phyloP scores from a whole-genome alignment of 495 filamentous ascomycete genomes.

The Niebla homalea region DNA sequence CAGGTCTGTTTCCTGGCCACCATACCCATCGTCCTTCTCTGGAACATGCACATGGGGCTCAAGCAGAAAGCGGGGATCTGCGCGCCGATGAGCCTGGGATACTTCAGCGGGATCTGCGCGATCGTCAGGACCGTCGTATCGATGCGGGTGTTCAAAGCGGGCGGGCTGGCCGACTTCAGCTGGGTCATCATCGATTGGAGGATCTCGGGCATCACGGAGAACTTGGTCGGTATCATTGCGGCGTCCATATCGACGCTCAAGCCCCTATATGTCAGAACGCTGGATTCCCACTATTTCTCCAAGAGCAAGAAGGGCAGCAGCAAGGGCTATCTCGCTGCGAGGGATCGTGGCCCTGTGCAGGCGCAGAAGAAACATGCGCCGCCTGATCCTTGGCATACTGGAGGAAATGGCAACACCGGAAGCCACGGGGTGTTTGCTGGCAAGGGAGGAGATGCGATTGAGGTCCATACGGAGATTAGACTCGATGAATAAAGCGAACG shows the following conservation, averaged over 20 bases:
- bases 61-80: background rate
- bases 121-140: slow-evolving; percentile 3
- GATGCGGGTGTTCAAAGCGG: background rate
- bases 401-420: no score
- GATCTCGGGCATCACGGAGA: slow-evolving; percentile 2
- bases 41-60: background rate
- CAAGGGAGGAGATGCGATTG: no score
- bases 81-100: background rate
- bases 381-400: no score
- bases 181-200: slow-evolving; percentile 1
- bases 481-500: no score
- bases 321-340: background rate
- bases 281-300: background rate
- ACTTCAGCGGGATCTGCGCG: slow-evolving; percentile 4
- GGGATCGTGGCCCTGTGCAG: no score
- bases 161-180: background rate
- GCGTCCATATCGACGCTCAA: slow-evolving; percentile 5
- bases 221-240: slow-evolving; percentile 1
- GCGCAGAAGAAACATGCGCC: no score
- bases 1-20: background rate
- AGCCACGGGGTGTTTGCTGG: no score
- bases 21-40: background rate
- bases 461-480: no score
- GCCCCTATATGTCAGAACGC: slow-evolving; percentile 1
- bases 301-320: background rate